These are phyloP conservation scores for Neofusicoccum cordaticola DNA, from an alignment of 2,329 filamentous ascomycete genomes.

Conservation along the genomic window DNA sequence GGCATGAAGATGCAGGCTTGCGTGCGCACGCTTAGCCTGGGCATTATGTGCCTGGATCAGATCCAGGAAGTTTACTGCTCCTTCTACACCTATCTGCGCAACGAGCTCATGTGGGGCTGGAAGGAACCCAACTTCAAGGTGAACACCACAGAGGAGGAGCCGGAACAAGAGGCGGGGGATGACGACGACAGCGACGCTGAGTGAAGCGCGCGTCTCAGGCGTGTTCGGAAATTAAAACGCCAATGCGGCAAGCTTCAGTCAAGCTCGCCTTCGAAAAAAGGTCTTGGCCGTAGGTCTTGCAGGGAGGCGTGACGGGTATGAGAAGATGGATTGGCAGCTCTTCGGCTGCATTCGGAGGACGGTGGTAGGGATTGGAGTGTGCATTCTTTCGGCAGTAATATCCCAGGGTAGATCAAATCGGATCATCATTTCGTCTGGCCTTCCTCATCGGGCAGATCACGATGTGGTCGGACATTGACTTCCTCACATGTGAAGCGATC, in stretches of 20 bases:
- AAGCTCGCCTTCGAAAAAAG: not conserved
- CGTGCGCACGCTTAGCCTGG: not conserved
- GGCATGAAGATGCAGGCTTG: constrained; percentile 52
- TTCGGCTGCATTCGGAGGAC: not conserved
- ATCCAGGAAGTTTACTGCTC: constrained; percentile 40
- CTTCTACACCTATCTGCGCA: constrained; percentile 45
- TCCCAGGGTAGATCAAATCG: not conserved
- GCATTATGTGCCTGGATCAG: constrained; percentile 29
- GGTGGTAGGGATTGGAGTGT: not conserved
- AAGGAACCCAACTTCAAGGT: constrained; percentile 2
- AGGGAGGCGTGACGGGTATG: not conserved
- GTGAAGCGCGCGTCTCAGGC: not conserved
- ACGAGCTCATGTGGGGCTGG: constrained; percentile 36
- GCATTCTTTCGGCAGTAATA: not conserved
- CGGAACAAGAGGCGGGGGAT: not conserved
- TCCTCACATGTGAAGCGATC: not conserved
- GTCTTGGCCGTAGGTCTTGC: not conserved
- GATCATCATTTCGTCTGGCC: not conserved
- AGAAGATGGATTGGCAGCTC: not conserved
- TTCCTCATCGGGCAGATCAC: not conserved
- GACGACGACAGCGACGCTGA: not conserved
- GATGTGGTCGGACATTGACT: not conserved
- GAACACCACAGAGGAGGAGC: not conserved
- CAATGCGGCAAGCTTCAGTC: not conserved
- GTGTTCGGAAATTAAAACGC: not conserved